These are phyloP conservation scores for Acmispon strigosus DNA, from an alignment of 306 rosid species.

Conservation along the genomic window DNA sequence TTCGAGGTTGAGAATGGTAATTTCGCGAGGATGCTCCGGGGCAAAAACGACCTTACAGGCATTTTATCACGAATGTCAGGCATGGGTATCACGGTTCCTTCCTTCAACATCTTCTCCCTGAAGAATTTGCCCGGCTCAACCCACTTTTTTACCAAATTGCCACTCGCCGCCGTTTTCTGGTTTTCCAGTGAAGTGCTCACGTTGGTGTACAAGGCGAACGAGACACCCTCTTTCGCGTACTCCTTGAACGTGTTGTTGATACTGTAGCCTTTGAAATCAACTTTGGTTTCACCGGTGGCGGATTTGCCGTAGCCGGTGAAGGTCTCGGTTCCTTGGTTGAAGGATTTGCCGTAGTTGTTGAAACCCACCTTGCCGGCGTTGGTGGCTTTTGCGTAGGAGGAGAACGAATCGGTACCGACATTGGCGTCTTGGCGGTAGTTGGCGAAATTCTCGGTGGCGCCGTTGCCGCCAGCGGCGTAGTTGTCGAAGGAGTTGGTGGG, in stretches of 20 bases:
- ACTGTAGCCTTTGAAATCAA: slow-evolving; percentile 71
- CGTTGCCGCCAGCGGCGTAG: slow-evolving; percentile 73
- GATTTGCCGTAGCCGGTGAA: slow-evolving; percentile 62
- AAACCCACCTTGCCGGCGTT: slow-evolving; percentile 54
- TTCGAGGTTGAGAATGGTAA: slow-evolving; percentile 76
- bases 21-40: slow-evolving; percentile 68
- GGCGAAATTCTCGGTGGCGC: slow-evolving; percentile 52
- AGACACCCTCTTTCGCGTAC: slow-evolving; percentile 42
- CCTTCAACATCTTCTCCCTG: slow-evolving; percentile 63
- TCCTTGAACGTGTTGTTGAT: slow-evolving; percentile 85
- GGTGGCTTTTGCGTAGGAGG: slow-evolving; percentile 56
- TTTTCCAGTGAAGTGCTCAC: slow-evolving; percentile 26
- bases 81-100: slow-evolving; percentile 73
- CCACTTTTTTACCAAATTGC: slow-evolving; percentile 65
- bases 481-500: slow-evolving; percentile 59
- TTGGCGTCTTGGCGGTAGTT: slow-evolving; percentile 74
- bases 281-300: slow-evolving; percentile 19
- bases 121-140: slow-evolving; percentile 95
- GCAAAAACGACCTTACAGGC: slow-evolving; percentile 91
- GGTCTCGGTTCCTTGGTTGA: slow-evolving; percentile 74
- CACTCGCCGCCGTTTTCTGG: slow-evolving; percentile 19
- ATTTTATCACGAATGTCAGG: slow-evolving; percentile 85
- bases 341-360: slow-evolving; percentile 70
- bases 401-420: slow-evolving; percentile 77
- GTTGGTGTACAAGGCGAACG: slow-evolving; percentile 47